These are phyloP conservation scores for Ophiostoma himal-ulmi DNA, from an alignment of 2,329 filamentous ascomycete species.

Conservation along the genomic window DNA sequence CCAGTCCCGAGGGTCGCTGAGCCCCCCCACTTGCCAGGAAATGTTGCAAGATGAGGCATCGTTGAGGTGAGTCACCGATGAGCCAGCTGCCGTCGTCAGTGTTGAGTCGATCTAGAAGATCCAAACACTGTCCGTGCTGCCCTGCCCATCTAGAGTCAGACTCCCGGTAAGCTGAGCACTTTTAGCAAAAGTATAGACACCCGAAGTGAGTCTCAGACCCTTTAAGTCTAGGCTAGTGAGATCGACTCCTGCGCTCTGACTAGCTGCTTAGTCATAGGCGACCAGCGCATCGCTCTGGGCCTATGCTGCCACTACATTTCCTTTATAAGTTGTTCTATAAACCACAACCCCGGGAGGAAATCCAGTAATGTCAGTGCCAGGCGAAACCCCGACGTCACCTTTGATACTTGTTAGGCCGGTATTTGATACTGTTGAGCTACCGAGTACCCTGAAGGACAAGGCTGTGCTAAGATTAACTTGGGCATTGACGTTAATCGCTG, in stretches of 20 bases:
- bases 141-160: background rate
- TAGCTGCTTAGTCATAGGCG: background rate
- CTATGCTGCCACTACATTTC: background rate
- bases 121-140: background rate
- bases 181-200: background rate
- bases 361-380: background rate
- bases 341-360: background rate
- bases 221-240: background rate
- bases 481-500: background rate
- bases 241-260: background rate
- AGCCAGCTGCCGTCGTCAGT: background rate
- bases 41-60: background rate
- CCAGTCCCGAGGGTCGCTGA: background rate
- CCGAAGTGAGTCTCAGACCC: background rate
- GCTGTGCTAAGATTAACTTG: background rate
- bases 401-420: background rate
- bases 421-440: background rate
- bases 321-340: background rate
- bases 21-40: background rate
- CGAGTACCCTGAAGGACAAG: background rate
- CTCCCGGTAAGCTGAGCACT: background rate
- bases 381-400: background rate
- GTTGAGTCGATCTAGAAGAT: background rate
- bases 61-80: background rate
- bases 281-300: background rate